Base-by-base conservation (phyloP, 345 rosid genomes). In the Pistacia atlantica region DNA sequence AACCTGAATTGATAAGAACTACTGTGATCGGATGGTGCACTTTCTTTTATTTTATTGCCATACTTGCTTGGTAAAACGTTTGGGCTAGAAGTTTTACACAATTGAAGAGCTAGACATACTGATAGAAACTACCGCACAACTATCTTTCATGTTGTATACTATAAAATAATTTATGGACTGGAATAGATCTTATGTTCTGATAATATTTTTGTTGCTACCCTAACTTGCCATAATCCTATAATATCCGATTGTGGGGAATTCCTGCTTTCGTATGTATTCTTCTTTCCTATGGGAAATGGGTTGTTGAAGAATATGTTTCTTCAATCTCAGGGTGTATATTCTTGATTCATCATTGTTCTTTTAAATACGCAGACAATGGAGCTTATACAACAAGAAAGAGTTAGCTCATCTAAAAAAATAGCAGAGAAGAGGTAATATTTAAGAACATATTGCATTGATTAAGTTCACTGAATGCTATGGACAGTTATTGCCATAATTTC, bases 331-430 rank as follows among this genome's bases (percentile, higher is more conserved):
- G 42, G 55, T 31, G 33, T 49, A 38, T 48, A 3, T 48, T 73
- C 22, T 28, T 48, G 18, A 46, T 60, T 46, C 46, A 35, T 54
- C 37, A 9, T 45, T 20, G 54, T 8, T 35, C 64, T 67, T 13
- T 67, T 67, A 25, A 52, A 37, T 22, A 28, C 48, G 25, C 79
- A 92, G 96, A 89, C 89, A 20, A 7, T 89, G 85, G 91, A 82
- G 84, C 93, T 89, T 73, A 80, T 92, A 65, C 82, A 81, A 72
- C 93, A 84, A 81, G 90, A 94, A 79, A 85, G 85, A 66, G 78
- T 74, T 73, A 86, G 83, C 77, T 58, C 89, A 72, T 82, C 82
- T 78, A 78, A 88, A 55, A 90, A 88, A 81, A 65, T 90, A 63
- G 45, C 51, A 16, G 85, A 72, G 57, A 90, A 85, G 78, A 85